These are phyloP conservation scores for Microbotryum scabiosae DNA, from an alignment of 1,284 basidiomycete species.

Conservation along the genomic window DNA sequence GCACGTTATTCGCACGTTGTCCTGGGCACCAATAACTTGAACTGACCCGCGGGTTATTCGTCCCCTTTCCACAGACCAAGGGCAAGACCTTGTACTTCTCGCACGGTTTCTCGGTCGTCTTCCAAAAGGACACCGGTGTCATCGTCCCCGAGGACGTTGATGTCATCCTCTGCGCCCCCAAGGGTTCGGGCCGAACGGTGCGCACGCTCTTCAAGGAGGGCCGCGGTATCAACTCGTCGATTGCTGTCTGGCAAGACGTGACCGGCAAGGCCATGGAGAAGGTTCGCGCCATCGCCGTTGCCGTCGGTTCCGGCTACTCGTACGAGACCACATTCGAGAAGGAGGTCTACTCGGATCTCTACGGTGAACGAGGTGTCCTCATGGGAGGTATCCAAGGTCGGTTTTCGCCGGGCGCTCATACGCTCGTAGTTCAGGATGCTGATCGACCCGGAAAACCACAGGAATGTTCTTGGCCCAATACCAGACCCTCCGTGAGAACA, in stretches of 20 bases:
- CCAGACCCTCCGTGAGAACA: conserved; percentile 94
- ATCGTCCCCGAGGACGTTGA: conserved; percentile 87
- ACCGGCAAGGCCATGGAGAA: conserved; percentile 97
- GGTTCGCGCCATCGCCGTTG: conserved; percentile 90
- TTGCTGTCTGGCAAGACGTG: conserved; percentile 62
- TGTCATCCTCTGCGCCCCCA: conserved; percentile 97
- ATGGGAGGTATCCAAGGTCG: conserved; percentile 91
- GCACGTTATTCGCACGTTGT: conserved; percentile 4
- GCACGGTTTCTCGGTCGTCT: conserved; percentile 98
- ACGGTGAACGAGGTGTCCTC: conserved; percentile 98
- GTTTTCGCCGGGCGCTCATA: not conserved
- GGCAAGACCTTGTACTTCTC: conserved; percentile 99
- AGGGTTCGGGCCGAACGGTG: conserved; percentile 97
- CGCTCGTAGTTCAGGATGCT: not conserved
- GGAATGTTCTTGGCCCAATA: conserved; percentile 98
- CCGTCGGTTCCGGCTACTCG: conserved; percentile 89
- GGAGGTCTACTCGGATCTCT: conserved; percentile 98
- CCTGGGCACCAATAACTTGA: no score
- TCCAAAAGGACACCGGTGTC: conserved; percentile 94
- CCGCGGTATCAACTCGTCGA: conserved; percentile 76
- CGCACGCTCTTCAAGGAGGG: conserved; percentile 99
- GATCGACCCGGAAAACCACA: conserved; percentile 43
- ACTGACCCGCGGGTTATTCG: no score
- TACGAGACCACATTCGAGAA: conserved; percentile 99
- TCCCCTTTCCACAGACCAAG: conserved; percentile 62